A percentile compares a stretch with the other conserved stretches of the same genome.
These are phyloP conservation scores for Candida bentonensis DNA, from an alignment of 805 yeast species.

Conservation along the genomic window DNA sequence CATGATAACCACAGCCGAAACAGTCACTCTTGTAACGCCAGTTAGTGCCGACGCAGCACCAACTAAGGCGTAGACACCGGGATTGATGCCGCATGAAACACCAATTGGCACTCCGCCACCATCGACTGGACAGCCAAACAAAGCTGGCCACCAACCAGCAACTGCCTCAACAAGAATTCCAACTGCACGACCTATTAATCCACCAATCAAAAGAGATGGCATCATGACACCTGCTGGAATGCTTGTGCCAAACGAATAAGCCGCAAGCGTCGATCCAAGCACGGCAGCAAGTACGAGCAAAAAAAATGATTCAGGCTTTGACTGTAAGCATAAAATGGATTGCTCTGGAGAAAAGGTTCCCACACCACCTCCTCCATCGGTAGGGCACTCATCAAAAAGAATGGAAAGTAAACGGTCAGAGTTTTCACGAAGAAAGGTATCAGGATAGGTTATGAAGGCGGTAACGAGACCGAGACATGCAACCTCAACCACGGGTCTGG, in stretches of 20 bases:
- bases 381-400: conserved; percentile 54
- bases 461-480: conserved; percentile 35
- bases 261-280: conserved; percentile 45
- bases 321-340: conserved; percentile 7
- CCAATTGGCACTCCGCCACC: conserved; percentile 9
- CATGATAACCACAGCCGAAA: conserved; percentile 64
- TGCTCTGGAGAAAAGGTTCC: not conserved
- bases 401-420: conserved; percentile 42
- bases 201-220: conserved; percentile 95
- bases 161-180: conserved; percentile 54
- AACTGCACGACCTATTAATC: conserved; percentile 78
- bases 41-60: conserved; percentile 78
- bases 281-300: conserved; percentile 27
- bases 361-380: not conserved
- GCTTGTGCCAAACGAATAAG: conserved; percentile 54
- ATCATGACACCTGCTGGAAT: conserved; percentile 96
- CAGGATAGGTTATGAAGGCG: conserved; percentile 40
- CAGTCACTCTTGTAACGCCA: conserved; percentile 69
- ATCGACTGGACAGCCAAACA: conserved; percentile 29
- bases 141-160: conserved; percentile 11
- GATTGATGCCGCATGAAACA: conserved; percentile 44
- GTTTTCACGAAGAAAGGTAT: conserved; percentile 39
- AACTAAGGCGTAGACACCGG: conserved; percentile 78
- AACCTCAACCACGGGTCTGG: conserved; percentile 32
- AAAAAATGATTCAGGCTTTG: conserved; percentile 6